Percentiles rank a stretch among this genome's conserved stretches.
Evolutionary conservation across 306 rosid species (phyloP).

Genomic region (Dalbergia oliveri): DNA sequence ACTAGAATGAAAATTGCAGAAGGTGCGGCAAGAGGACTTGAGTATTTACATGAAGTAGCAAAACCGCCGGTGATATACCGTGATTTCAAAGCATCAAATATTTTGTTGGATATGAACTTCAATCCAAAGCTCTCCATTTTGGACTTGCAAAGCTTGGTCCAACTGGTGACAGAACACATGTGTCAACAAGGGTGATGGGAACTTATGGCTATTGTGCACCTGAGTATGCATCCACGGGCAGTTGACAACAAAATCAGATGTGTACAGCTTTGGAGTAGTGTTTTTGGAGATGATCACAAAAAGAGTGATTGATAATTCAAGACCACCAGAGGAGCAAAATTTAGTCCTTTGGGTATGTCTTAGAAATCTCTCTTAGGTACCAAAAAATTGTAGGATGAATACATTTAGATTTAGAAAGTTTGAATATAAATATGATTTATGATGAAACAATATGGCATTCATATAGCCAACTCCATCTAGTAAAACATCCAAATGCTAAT

Average conservation of each 20-base stretch:
- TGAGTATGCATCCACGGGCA: constrained; percentile 86
- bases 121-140: constrained; percentile 85
- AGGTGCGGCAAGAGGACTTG: constrained; percentile 92
- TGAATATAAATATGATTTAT: too few species aligned
- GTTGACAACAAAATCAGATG: constrained; percentile 80
- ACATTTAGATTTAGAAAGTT: too few species aligned
- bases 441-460: too few species aligned
- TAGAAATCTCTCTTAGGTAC: constrained; percentile 3
- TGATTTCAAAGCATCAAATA: constrained; percentile 89
- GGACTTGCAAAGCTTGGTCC: constrained; percentile 95
- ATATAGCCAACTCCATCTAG: too few species aligned
- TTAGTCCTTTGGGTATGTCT: constrained; percentile 82
- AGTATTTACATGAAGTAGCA: constrained; percentile 79
- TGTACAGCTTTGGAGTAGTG: constrained; percentile 88
- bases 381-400: not conserved
- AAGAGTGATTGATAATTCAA: constrained; percentile 79
- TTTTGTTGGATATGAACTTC: constrained; percentile 72
- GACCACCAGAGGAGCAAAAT: constrained; percentile 74
- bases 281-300: constrained; percentile 83
- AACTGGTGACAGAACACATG: constrained; percentile 70
- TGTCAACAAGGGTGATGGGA: constrained; percentile 97
- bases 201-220: constrained; percentile 98
- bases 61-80: constrained; percentile 91
- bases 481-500: not conserved
- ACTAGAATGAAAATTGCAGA: constrained; percentile 82